Conservation (phyloP, 331 rosid species). For the Malus hybrid region DNA sequence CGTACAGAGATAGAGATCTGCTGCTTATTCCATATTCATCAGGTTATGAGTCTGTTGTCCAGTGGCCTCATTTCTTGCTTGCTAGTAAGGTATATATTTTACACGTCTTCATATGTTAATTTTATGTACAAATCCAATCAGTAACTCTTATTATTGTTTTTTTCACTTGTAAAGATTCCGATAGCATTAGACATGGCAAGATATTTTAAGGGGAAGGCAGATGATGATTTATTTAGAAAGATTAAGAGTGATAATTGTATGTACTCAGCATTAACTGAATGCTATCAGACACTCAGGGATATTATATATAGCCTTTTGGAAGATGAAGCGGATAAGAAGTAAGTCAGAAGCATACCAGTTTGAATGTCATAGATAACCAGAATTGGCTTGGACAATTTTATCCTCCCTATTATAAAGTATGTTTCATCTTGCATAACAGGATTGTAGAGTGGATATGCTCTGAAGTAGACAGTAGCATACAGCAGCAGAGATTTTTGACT, state of each 20-base stretch:
- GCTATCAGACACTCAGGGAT: constrained; percentile 76
- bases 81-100: constrained; percentile 74
- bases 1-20: constrained; percentile 74
- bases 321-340: constrained; percentile 49
- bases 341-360: constrained; percentile 25
- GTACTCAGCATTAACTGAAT: constrained; percentile 82
- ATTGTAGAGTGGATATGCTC: constrained; percentile 29
- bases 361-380: not conserved
- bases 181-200: constrained; percentile 98
- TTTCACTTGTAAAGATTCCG: constrained; percentile 66
- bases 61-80: constrained; percentile 99
- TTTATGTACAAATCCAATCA: constrained; percentile 5
- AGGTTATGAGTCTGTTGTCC: constrained; percentile 52
- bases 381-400: not conserved
- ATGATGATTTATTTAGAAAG: constrained; percentile 69
- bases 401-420: not conserved
- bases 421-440: constrained; percentile 39
- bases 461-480: constrained; percentile 36
- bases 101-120: constrained; percentile 10
- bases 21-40: constrained; percentile 76
- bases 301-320: constrained; percentile 44
- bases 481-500: constrained; percentile 28
- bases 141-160: constrained; percentile 1
- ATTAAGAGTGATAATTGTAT: constrained; percentile 61
- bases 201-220: constrained; percentile 68